These are phyloP conservation scores for Yarrowia galli DNA, from an alignment of 1,139 yeast species.

Conservation along the genomic window DNA sequence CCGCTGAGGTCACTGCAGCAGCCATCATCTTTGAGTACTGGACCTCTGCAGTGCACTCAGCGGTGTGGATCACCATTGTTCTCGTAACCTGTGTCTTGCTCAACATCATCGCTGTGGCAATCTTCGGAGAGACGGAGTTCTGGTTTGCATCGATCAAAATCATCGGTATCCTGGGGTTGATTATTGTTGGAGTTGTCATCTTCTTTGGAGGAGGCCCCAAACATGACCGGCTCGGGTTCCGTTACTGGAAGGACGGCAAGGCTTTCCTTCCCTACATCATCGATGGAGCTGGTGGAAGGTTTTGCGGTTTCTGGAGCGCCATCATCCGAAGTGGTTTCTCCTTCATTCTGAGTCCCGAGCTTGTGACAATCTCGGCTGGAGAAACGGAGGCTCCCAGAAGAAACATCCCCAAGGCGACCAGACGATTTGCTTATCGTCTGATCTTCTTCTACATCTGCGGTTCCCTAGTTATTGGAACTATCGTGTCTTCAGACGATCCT, in stretches of 20 bases:
- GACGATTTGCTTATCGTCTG: conserved; percentile 75
- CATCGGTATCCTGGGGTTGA: conserved; percentile 42
- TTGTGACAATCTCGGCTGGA: conserved; percentile 73
- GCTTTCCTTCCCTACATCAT: conserved; percentile 65
- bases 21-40: conserved; percentile 52
- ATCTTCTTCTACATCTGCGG: conserved; percentile 74
- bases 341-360: conserved; percentile 63
- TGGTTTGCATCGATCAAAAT: conserved; percentile 49
- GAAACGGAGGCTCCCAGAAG: conserved; percentile 53
- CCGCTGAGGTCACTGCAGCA: conserved; percentile 53
- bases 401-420: conserved; percentile 78
- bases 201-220: conserved; percentile 47
- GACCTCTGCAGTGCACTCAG: conserved; percentile 45
- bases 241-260: conserved; percentile 80
- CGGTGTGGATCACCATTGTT: conserved; percentile 51
- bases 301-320: conserved; percentile 54
- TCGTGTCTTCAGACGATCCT: conserved; percentile 74
- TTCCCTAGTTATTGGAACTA: conserved; percentile 73
- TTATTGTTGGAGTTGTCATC: conserved; percentile 50
- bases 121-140: conserved; percentile 52
- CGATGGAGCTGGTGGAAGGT: conserved; percentile 54
- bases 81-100: conserved; percentile 48
- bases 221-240: conserved; percentile 63
- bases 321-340: conserved; percentile 61
- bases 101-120: conserved; percentile 50